Conservation (phyloP, 148 eudicot genomes). For the Bassia scoparia region DNA sequence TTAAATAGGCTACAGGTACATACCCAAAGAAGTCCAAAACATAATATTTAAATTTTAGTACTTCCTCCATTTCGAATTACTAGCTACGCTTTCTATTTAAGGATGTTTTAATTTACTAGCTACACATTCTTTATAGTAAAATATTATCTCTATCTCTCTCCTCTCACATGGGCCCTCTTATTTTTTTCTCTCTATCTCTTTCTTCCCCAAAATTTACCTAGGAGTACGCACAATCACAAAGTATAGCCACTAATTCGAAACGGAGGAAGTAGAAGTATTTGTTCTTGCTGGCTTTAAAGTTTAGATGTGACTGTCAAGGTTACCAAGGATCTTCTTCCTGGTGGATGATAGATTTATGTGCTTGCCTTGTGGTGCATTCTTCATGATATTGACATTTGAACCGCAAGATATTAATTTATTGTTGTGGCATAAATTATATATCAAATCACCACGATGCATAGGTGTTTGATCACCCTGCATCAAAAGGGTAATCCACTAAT, state of each 20-base stretch:
- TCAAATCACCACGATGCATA: neutral
- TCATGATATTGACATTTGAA: neutral
- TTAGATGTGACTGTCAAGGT: neutral
- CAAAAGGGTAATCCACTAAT: too few species aligned
- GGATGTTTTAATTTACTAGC: too few species aligned
- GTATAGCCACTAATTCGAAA: too few species aligned
- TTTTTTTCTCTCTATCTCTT: too few species aligned
- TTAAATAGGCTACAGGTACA: slow-evolving; percentile 83
- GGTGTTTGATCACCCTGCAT: neutral
- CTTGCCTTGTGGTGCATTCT: neutral
- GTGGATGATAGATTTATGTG: neutral
- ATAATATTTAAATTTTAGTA: neutral
- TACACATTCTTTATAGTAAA: too few species aligned
- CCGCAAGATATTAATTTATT: neutral
- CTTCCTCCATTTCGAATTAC: too few species aligned
- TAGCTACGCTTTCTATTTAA: too few species aligned
- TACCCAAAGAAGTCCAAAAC: neutral
- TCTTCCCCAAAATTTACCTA: too few species aligned
- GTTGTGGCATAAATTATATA: neutral
- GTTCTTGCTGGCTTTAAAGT: slow-evolving; percentile 4
- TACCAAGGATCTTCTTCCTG: neutral
- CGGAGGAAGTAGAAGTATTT: neutral
- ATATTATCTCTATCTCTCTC: too few species aligned
- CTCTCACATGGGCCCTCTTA: too few species aligned
- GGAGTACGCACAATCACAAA: too few species aligned